These are phyloP conservation scores for Aurinia saxatilis DNA, from an alignment of 345 rosid genomes.

Conservation along the genomic window DNA sequence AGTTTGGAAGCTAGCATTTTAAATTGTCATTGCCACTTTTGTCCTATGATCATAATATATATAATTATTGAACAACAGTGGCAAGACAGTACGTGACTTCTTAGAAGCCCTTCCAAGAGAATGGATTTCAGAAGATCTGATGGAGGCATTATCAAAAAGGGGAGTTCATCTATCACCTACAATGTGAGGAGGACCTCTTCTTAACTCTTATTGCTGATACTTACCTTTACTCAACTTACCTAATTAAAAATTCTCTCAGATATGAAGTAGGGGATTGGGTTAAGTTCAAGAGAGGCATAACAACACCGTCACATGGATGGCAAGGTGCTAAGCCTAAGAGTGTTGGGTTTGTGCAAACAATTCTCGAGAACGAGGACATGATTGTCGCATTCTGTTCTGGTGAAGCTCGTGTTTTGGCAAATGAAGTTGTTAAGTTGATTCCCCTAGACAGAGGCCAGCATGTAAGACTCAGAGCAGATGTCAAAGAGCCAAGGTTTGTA, in stretches of 20 bases:
- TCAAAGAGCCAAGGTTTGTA: slow-evolving; percentile 88
- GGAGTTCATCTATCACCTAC: slow-evolving; percentile 89
- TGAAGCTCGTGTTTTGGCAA: slow-evolving; percentile 73
- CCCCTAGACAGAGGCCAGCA: slow-evolving; percentile 97
- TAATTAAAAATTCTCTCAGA: slow-evolving; percentile 45
- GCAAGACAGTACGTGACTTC: slow-evolving; percentile 82
- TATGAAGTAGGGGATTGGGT: slow-evolving; percentile 97
- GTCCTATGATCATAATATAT: slow-evolving; percentile 5
- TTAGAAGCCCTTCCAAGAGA: slow-evolving; percentile 95
- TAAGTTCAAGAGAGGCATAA: slow-evolving; percentile 75
- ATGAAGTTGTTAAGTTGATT: slow-evolving; percentile 80
- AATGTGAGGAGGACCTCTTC: slow-evolving; percentile 47
- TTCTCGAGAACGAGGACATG: slow-evolving; percentile 64
- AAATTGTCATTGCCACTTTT: not conserved
- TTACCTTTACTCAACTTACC: not conserved
- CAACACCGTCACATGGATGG: slow-evolving; percentile 76
- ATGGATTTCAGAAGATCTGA: slow-evolving; percentile 95
- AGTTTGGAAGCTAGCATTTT: not conserved
- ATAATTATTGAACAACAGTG: slow-evolving; percentile 45
- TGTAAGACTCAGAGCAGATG: slow-evolving; percentile 67
- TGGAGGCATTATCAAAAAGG: slow-evolving; percentile 74
- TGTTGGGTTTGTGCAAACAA: slow-evolving; percentile 92
- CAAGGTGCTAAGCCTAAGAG: slow-evolving; percentile 86
- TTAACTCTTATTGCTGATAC: slow-evolving; percentile 11
- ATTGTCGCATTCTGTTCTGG: slow-evolving; percentile 86